Percentiles rank a stretch among this genome's conserved stretches.
These are phyloP conservation scores for Wickerhamiella cacticola DNA, from an alignment of 805 yeast genomes.

Conservation along the genomic window DNA sequence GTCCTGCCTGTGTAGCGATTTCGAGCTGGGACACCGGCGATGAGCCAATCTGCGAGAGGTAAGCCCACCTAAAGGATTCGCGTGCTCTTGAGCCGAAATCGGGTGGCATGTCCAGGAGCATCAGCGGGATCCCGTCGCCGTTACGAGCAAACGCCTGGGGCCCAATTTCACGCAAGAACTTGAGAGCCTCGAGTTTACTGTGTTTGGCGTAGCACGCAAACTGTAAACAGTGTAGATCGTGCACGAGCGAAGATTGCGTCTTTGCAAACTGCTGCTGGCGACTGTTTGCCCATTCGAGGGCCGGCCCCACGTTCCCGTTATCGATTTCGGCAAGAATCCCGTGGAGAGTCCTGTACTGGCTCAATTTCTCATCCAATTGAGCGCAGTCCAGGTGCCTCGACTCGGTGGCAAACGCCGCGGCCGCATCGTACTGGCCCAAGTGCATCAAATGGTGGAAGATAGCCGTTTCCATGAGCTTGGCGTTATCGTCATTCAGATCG, in stretches of 20 bases:
- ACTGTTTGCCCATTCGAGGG: conserved; percentile 38
- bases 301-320: conserved; percentile 32
- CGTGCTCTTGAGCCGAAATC: conserved; percentile 14
- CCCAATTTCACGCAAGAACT: not conserved
- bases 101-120: conserved; percentile 25
- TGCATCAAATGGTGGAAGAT: conserved; percentile 38
- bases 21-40: conserved; percentile 44
- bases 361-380: not conserved
- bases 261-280: conserved; percentile 24
- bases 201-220: conserved; percentile 24
- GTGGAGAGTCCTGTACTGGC: not conserved
- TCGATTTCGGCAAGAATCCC: conserved; percentile 19
- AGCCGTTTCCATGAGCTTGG: conserved; percentile 26
- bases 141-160: conserved; percentile 27
- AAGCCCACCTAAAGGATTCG: conserved; percentile 35
- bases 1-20: conserved; percentile 40
- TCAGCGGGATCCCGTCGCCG: conserved; percentile 32
- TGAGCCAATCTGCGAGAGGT: conserved; percentile 38
- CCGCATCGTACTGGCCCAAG: conserved; percentile 35
- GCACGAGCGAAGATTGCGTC: conserved; percentile 36
- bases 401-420: conserved; percentile 27
- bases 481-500: not conserved
- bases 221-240: conserved; percentile 35
- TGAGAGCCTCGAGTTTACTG: not conserved
- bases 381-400: not conserved